phyloP scores from a whole-genome alignment of 805 yeast genomes.

The Candida pini region DNA sequence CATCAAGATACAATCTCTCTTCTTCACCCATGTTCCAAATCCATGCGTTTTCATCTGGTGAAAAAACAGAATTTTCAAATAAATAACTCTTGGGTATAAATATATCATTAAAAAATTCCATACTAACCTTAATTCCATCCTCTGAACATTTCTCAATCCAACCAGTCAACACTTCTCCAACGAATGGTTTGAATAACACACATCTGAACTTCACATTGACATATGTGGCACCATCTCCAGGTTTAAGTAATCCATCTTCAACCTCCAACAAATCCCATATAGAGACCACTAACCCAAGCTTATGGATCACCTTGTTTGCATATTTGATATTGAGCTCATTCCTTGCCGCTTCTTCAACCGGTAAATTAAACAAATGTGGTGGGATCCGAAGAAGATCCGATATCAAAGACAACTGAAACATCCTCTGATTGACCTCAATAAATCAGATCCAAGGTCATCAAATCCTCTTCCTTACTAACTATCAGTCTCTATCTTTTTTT shows the following conservation, averaged over 20 bases:
- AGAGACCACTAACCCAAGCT: constrained; percentile 77
- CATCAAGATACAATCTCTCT: constrained; percentile 74
- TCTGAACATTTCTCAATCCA: constrained; percentile 86
- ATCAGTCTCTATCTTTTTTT: too few species aligned
- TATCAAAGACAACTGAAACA: constrained; percentile 82
- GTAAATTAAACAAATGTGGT: constrained; percentile 74
- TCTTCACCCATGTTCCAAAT: constrained; percentile 77
- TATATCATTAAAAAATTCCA: constrained; percentile 89
- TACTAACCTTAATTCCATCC: constrained; percentile 79
- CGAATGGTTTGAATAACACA: constrained; percentile 86
- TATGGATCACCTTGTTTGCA: constrained; percentile 78
- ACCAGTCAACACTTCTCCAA: constrained; percentile 89
- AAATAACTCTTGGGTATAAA: constrained; percentile 79
- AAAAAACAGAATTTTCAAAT: constrained; percentile 49
- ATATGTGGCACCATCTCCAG: constrained; percentile 91
- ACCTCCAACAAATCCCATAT: constrained; percentile 79
- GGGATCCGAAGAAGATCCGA: constrained; percentile 84
- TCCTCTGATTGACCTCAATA: too few species aligned
- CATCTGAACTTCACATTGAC: constrained; percentile 70
- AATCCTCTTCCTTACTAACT: too few species aligned
- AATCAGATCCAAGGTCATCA: too few species aligned
- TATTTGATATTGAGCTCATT: constrained; percentile 81
- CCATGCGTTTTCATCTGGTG: constrained; percentile 85
- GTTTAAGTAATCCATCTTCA: constrained; percentile 83
- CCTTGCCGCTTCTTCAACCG: constrained; percentile 65